Percentiles rank a stretch among this genome's conserved stretches.
These are phyloP conservation scores for Alternaria angustiovoidea DNA, from an alignment of 2,329 filamentous ascomycete genomes.

Conservation along the genomic window DNA sequence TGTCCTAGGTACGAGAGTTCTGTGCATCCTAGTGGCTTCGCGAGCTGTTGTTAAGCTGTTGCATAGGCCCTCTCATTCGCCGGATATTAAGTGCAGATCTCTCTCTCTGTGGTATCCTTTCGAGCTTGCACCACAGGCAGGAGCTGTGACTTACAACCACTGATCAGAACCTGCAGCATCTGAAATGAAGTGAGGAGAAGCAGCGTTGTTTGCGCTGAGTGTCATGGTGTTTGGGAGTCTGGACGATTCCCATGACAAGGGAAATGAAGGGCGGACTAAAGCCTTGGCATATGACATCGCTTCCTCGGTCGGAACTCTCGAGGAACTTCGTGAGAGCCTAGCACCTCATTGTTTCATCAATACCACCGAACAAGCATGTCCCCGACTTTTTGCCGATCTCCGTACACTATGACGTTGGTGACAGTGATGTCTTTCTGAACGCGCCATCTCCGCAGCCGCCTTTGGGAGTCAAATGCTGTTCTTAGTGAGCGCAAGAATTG, in stretches of 20 bases:
- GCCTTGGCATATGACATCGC: slow-evolving; percentile 11
- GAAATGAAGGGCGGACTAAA: slow-evolving; percentile 13
- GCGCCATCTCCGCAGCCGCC: too few relatives aligned
- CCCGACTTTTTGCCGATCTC: not conserved
- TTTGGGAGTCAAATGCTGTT: not conserved
- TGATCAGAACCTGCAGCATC: not conserved
- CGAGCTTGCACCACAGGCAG: not conserved
- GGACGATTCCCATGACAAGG: not conserved
- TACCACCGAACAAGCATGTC: slow-evolving; percentile 1
- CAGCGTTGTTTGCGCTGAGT: not conserved
- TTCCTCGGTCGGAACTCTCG: not conserved
- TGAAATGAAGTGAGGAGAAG: not conserved
- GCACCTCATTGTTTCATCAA: slow-evolving; percentile 14
- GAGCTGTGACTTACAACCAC: too few relatives aligned
- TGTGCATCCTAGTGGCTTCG: not conserved
- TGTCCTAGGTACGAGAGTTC: not conserved
- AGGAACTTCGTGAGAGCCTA: not conserved
- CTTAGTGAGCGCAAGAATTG: not conserved
- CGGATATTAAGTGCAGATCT: not conserved
- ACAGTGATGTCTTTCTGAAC: not conserved
- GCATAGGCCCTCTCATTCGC: not conserved
- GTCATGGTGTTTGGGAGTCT: slow-evolving; percentile 1
- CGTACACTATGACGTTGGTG: not conserved
- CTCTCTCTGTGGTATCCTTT: not conserved
- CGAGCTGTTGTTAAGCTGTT: not conserved